Percentiles rank a stretch among this genome's conserved stretches.
Conservation (phyloP, 208 protist genomes). For the Crithidia sp. region DNA sequence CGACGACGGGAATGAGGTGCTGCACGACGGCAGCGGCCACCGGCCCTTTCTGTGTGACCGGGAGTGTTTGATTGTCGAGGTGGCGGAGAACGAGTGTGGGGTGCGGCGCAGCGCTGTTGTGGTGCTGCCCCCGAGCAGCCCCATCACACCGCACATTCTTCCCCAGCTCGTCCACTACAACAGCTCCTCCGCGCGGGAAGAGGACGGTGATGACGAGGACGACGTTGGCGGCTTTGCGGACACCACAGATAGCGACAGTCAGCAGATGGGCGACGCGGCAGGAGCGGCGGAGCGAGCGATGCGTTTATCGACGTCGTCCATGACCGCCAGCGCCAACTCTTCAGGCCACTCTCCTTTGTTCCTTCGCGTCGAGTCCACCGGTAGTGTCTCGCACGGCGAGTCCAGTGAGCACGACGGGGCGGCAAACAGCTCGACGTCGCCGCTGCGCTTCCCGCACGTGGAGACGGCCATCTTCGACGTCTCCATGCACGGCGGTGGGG, state of each 20-base stretch:
- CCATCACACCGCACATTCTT: neutral
- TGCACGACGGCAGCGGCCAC: neutral
- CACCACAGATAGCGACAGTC: conserved; percentile 11
- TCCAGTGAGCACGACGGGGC: neutral
- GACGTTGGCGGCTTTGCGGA: neutral
- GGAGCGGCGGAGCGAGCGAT: neutral
- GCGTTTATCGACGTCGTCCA: conserved; percentile 8
- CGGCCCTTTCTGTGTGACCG: neutral
- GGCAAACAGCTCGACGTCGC: neutral
- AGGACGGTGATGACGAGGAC: neutral
- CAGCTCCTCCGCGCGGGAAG: neutral
- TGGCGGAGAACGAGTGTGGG: conserved; percentile 3
- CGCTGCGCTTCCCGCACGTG: conserved; percentile 6
- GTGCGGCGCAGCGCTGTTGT: neutral
- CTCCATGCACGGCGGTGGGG: neutral
- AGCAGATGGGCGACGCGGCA: neutral
- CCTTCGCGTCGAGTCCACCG: neutral
- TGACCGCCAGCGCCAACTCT: conserved; percentile 3
- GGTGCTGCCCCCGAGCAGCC: neutral
- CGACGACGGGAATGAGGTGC: conserved; percentile 6
- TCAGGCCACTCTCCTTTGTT: conserved; percentile 10
- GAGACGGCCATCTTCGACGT: conserved; percentile 29
- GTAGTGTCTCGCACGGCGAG: neutral
- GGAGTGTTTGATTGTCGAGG: neutral
- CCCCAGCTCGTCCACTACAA: conserved; percentile 17